Conservation (phyloP, 2,329 filamentous ascomycete genomes). For the Ophiocordyceps camponoti-rufipedis region DNA sequence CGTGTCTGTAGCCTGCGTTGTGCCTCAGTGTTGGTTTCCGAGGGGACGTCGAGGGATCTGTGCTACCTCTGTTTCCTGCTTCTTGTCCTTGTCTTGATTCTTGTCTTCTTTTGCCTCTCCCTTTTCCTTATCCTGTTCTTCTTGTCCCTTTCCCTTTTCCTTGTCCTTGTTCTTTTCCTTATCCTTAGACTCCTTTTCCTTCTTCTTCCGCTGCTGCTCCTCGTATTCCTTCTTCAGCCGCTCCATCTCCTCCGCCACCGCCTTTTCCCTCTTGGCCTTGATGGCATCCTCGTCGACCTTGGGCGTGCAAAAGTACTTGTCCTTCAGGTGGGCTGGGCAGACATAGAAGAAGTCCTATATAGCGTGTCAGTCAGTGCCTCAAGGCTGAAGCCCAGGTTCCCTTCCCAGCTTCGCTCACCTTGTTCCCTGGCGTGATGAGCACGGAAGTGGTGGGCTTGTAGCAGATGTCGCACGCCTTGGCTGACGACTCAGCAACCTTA, state of each 20-base stretch:
- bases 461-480: constrained; percentile 80
- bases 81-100: constrained; percentile 7
- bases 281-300: constrained; percentile 50
- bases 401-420: constrained; percentile 31
- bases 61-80: constrained; percentile 2
- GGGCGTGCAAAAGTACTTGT: constrained; percentile 61
- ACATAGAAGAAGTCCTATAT: constrained; percentile 74
- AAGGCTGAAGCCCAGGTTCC: neutral
- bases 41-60: too few relatives aligned
- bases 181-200: constrained; percentile 43
- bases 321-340: constrained; percentile 67
- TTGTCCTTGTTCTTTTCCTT: constrained; percentile 15
- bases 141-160: constrained; percentile 2
- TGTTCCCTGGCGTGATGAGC: constrained; percentile 74
- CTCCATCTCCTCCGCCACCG: constrained; percentile 44
- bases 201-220: constrained; percentile 49
- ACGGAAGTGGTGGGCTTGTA: constrained; percentile 78
- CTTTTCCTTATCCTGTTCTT: constrained; percentile 9
- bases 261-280: constrained; percentile 42
- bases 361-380: neutral
- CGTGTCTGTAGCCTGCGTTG: constrained; percentile 7
- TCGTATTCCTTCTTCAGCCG: constrained; percentile 61
- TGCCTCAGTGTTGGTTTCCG: neutral
- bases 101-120: constrained; percentile 1
- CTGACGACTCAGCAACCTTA: constrained; percentile 66